A percentile compares a stretch with the other conserved stretches of the same genome.
phyloP scores from a whole-genome alignment of 208 protist species.

The Phytomonas sp. region DNA sequence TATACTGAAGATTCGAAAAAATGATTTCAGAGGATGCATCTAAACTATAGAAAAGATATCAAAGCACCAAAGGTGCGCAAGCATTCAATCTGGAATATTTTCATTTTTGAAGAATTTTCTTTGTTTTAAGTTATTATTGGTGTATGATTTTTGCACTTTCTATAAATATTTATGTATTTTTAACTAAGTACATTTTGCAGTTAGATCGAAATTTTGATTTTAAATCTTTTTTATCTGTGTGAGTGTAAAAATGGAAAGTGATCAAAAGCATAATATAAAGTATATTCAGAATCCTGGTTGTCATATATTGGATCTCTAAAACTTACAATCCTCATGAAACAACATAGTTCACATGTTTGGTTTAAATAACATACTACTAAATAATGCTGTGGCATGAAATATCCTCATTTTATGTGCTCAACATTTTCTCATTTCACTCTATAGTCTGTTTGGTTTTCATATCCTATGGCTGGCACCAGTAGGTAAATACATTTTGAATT shows the following conservation, averaged over 20 bases:
- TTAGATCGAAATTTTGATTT: not conserved
- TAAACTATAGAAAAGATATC: constrained; percentile 1
- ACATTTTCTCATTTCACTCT: not conserved
- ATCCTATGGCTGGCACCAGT: not conserved
- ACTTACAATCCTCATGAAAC: not conserved
- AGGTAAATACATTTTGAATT: not conserved
- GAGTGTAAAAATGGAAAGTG: not conserved
- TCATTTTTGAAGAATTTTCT: constrained; percentile 2
- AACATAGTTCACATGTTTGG: not conserved
- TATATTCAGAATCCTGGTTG: not conserved
- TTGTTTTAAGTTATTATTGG: constrained; percentile 3
- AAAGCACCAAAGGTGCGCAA: constrained; percentile 4
- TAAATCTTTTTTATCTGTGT: not conserved
- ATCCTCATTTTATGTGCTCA: not conserved
- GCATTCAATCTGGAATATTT: not conserved
- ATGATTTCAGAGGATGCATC: not conserved
- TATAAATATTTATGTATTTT: constrained; percentile 3
- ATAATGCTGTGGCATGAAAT: not conserved
- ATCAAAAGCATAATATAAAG: not conserved
- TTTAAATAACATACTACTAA: not conserved
- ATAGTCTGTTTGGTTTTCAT: not conserved
- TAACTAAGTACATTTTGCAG: not conserved
- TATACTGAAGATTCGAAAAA: not conserved
- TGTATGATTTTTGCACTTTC: not conserved
- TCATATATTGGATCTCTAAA: not conserved